Base-by-base conservation (phyloP, 2,329 filamentous ascomycete species). In the Anisogramma anomala region DNA sequence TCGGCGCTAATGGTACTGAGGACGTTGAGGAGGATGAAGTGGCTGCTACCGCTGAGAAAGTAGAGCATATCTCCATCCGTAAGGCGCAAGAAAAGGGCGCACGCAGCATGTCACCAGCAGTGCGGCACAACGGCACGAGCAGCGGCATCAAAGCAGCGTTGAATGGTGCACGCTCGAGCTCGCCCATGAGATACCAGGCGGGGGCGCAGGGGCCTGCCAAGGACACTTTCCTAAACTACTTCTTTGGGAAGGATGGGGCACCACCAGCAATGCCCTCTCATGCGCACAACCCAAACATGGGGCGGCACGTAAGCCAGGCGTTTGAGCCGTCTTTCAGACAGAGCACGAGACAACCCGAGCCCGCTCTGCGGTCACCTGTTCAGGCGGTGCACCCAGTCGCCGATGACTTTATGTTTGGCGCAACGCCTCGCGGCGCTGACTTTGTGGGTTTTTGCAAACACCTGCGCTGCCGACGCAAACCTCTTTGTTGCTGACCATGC, bases 161-260 rank as follows among this genome's bases (percentile, higher is more conserved):
- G 53, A 87, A 86, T 51, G 80, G 81, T 9, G 61, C 61, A 42
- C 69, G 81, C 40, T 68, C 76, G 26, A 65, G 65, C 23, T 81
- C 80, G 32, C 78, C 79, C 9, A 69, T 76, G 20, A 70, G 72
- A 40, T 72, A 82, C 48, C 75, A 75, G 49, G 68, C 68, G 19
- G 74, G 77, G 49, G 66, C 72, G 36, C 25, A 25, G 8, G 79
- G 79, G 42, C 74, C 67, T 46, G 77, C 84, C 30, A 77, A 81
- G 48, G 91, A 98, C 63, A 93, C 87, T 1, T 98, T 98, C 68
- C 63, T 98, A 48, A 96, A 89, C 63, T 98, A 98, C 63, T 98
- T 98, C 65, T 98, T 98, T 55, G 88, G 91, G 53, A 96, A 98
- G 58, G 91, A 98, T 47, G 84, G 84, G 34, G 69, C 74, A 19